Evolutionary conservation across 805 yeast genomes (phyloP).

Genomic region (Dipodascopsis tothii): DNA sequence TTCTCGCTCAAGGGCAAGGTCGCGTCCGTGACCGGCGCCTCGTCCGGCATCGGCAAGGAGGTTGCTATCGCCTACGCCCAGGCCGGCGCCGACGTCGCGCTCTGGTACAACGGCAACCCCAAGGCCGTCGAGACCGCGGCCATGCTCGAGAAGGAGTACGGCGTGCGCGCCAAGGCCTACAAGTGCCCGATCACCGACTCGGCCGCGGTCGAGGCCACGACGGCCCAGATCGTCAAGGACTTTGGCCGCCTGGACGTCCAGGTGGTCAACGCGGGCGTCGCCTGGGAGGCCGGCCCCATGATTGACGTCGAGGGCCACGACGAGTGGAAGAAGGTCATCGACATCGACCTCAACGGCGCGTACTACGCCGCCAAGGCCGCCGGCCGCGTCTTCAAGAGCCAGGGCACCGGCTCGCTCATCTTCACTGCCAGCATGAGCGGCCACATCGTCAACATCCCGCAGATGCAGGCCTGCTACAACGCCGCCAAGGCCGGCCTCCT

Average conservation of each 20-base stretch:
- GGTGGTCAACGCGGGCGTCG: conserved; percentile 85
- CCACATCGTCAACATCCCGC: conserved; percentile 79
- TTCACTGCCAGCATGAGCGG: conserved; percentile 88
- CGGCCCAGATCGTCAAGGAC: conserved; percentile 49
- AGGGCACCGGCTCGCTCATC: conserved; percentile 69
- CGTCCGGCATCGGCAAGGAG: conserved; percentile 74
- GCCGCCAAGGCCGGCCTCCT: conserved; percentile 79
- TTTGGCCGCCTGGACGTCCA: conserved; percentile 76
- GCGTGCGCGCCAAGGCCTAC: conserved; percentile 57
- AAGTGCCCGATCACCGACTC: conserved; percentile 49
- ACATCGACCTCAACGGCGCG: conserved; percentile 71
- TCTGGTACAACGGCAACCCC: conserved; percentile 57
- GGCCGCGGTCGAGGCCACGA: conserved; percentile 43
- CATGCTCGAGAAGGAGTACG: conserved; percentile 48
- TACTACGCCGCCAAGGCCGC: conserved; percentile 67
- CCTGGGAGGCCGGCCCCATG: conserved; percentile 64
- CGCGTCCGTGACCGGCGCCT: conserved; percentile 79
- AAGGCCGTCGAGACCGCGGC: conserved; percentile 54
- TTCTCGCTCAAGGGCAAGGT: conserved; percentile 76
- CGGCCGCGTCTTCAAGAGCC: conserved; percentile 67
- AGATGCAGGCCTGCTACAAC: conserved; percentile 77
- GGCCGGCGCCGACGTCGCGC: conserved; percentile 78
- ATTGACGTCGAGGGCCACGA: conserved; percentile 40
- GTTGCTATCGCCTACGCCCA: conserved; percentile 78
- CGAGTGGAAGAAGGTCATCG: conserved; percentile 66